Percentiles rank a stretch among this genome's conserved stretches.
Conservation (phyloP, 176 grass and related monocot species). For the Oryza officinalis region DNA sequence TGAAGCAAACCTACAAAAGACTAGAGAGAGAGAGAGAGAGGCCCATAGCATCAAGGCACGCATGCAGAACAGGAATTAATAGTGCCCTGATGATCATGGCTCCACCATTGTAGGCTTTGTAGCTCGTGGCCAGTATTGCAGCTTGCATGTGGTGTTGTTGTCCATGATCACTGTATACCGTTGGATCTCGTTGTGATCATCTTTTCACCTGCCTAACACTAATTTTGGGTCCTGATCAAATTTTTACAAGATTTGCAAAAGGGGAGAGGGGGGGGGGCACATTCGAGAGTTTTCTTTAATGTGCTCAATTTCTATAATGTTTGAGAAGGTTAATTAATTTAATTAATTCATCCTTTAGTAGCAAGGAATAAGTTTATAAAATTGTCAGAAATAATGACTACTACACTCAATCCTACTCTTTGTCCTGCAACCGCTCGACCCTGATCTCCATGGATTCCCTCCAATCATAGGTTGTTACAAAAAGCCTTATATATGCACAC, state of each 20-base stretch:
- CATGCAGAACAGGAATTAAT: neutral
- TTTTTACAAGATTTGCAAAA: neutral
- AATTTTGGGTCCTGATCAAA: neutral
- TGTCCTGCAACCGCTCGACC: neutral
- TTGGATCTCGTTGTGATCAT: neutral
- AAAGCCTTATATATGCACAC: neutral
- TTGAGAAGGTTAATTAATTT: neutral
- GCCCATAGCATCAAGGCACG: neutral
- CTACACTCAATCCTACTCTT: neutral
- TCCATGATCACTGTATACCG: neutral
- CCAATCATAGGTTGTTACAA: neutral
- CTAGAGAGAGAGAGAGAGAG: constrained; percentile 4
- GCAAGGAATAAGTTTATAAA: neutral
- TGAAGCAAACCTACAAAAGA: constrained; percentile 16
- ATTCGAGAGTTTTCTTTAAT: neutral
- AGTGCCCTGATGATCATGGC: neutral
- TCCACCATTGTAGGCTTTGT: neutral
- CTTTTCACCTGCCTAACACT: constrained; percentile 12
- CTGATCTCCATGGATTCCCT: neutral
- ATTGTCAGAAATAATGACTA: neutral
- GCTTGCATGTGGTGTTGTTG: constrained; percentile 2
- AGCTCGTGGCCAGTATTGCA: neutral
- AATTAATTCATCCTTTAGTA: neutral
- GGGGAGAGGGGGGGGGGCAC: no score
- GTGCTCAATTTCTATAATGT: neutral